Evolutionary conservation across 768 basidiomycete genomes (phyloP).

Genomic region (Chalciporus pseudorubinellus): DNA sequence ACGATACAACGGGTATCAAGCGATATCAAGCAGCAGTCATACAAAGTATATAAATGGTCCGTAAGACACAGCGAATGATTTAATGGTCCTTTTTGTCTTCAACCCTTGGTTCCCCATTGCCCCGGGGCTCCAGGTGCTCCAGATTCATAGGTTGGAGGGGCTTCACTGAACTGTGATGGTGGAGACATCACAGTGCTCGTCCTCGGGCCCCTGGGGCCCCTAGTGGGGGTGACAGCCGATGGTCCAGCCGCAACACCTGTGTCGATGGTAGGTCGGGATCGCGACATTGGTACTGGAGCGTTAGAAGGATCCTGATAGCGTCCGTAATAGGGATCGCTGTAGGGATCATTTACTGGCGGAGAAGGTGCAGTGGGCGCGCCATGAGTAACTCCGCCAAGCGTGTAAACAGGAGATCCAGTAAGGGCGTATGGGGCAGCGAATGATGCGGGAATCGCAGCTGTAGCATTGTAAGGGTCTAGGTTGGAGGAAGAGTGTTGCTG

Average conservation of each 20-base stretch:
- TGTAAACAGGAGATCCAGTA: conserved; percentile 40
- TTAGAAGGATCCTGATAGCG: conserved; percentile 18
- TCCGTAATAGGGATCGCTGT: conserved; percentile 29
- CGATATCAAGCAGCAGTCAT: conserved; percentile 20
- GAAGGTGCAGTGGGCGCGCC: conserved; percentile 45
- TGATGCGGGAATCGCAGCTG: conserved; percentile 16
- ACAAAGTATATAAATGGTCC: conserved; percentile 19
- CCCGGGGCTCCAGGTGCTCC: conserved; percentile 47
- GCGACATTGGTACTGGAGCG: conserved; percentile 32
- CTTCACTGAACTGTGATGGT: conserved; percentile 42
- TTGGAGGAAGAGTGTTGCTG: conserved; percentile 31
- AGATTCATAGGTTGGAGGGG: conserved; percentile 66
- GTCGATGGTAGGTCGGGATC: conserved; percentile 41
- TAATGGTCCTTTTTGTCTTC: conserved; percentile 2
- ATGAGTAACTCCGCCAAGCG: conserved; percentile 57
- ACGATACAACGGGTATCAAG: conserved; percentile 26
- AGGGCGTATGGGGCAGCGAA: conserved; percentile 15
- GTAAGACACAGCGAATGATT: conserved; percentile 2
- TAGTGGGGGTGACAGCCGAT: conserved; percentile 38
- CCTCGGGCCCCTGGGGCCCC: conserved; percentile 41
- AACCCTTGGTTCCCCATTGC: conserved; percentile 49
- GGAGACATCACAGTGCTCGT: conserved; percentile 24
- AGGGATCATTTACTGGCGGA: conserved; percentile 33
- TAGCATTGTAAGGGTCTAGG: conserved; percentile 40
- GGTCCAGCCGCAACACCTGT: conserved; percentile 31